These are phyloP conservation scores for Penicillium samsonianum DNA, from an alignment of 495 filamentous ascomycete species.

Conservation along the genomic window DNA sequence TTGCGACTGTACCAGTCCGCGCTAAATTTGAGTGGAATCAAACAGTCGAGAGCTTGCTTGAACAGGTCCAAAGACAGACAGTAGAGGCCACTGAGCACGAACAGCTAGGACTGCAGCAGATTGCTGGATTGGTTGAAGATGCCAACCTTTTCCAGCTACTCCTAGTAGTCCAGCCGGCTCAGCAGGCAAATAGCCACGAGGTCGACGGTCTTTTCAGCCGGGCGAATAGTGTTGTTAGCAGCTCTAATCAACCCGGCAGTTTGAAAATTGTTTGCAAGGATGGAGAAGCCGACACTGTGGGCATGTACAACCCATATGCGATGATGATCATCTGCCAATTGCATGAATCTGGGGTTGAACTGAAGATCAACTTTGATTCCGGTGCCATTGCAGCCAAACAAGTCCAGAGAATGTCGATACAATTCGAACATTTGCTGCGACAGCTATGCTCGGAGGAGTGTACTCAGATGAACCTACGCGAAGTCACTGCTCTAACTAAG, in stretches of 20 bases:
- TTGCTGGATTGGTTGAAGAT: background rate
- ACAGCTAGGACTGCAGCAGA: background rate
- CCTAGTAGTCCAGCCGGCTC: background rate
- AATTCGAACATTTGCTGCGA: too few relatives aligned
- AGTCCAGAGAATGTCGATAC: too few relatives aligned
- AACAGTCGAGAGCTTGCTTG: background rate
- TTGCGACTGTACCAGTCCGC: background rate
- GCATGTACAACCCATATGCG: background rate
- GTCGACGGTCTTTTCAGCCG: too few relatives aligned
- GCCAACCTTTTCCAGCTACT: background rate
- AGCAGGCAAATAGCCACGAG: background rate
- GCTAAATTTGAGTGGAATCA: background rate
- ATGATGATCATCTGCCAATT: background rate
- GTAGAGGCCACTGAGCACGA: background rate
- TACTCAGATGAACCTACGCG: too few relatives aligned
- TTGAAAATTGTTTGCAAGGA: too few relatives aligned
- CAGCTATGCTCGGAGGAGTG: too few relatives aligned
- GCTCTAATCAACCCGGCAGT: too few relatives aligned
- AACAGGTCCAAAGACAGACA: background rate
- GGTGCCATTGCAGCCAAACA: too few relatives aligned
- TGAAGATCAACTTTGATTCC: background rate
- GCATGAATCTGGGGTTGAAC: background rate
- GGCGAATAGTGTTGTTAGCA: too few relatives aligned
- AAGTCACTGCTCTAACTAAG: too few relatives aligned
- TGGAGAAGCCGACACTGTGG: background rate